Conservation (phyloP, 805 yeast species). For the Hanseniaspora jakobsenii region DNA sequence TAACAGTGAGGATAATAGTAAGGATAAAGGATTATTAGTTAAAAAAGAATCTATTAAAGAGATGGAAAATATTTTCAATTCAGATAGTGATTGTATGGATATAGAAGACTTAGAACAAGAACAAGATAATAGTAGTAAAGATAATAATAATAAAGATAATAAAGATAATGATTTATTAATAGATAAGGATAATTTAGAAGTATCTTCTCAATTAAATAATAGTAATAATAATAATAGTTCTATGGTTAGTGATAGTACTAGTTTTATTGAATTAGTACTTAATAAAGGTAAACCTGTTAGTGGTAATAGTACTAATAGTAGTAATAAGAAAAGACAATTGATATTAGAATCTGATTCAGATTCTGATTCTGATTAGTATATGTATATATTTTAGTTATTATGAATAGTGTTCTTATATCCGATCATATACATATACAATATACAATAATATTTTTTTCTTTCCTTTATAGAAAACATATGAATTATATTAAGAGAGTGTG, state of each 20-base stretch:
- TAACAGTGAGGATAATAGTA: too few relatives aligned
- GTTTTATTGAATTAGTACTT: conserved; percentile 12
- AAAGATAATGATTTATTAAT: background rate
- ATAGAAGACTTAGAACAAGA: background rate
- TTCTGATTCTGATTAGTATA: background rate
- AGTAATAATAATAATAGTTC: background rate
- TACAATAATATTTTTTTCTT: background rate
- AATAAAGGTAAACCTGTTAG: background rate
- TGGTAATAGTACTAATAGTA: background rate
- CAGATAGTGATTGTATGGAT: conserved; percentile 8
- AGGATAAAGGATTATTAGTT: background rate
- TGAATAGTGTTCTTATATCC: background rate
- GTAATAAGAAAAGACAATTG: background rate
- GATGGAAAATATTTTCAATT: conserved; percentile 10
- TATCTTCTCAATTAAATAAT: too few relatives aligned
- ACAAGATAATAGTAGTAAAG: background rate
- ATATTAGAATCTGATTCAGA: conserved; percentile 14
- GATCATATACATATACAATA: background rate
- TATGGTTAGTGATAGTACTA: conserved; percentile 6
- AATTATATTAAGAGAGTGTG: too few relatives aligned
- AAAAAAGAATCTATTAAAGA: conserved; percentile 1
- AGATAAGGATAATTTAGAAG: background rate
- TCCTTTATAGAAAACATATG: too few relatives aligned
- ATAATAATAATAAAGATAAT: background rate
- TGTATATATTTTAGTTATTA: background rate